A percentile compares a stretch with the other conserved stretches of the same genome.
These are phyloP conservation scores for Collybia sordida DNA, from an alignment of 768 basidiomycete genomes.

Conservation along the genomic window DNA sequence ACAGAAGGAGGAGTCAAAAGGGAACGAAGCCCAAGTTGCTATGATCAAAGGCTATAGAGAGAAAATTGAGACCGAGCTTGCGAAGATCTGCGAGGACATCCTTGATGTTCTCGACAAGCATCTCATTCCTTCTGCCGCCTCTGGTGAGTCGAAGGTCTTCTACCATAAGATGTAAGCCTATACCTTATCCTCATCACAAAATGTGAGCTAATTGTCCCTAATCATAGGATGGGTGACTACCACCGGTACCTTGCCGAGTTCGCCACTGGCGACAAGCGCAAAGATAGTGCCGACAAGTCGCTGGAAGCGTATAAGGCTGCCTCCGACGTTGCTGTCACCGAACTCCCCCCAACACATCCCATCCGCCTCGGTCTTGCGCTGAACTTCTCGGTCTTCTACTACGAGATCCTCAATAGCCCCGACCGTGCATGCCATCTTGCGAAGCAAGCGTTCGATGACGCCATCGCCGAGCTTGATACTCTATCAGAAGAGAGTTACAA, in stretches of 20 bases:
- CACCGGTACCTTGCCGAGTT: constrained; percentile 99
- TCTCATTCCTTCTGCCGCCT: constrained; percentile 94
- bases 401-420: constrained; percentile 98
- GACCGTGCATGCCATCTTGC: constrained; percentile 98
- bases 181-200: constrained; percentile 2
- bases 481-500: constrained; percentile 99
- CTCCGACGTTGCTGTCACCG: constrained; percentile 93
- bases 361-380: constrained; percentile 98
- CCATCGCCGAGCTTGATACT: constrained; percentile 98
- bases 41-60: constrained; percentile 99
- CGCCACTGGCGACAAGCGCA: constrained; percentile 96
- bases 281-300: constrained; percentile 96
- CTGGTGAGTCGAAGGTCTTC: constrained; percentile 98
- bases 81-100: constrained; percentile 98
- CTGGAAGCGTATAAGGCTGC: constrained; percentile 97
- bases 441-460: constrained; percentile 99
- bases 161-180: constrained; percentile 96
- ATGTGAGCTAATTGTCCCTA: constrained; percentile 17
- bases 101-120: constrained; percentile 97
- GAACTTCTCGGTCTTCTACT: constrained; percentile 99
- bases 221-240: constrained; percentile 99
- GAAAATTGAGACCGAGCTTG: constrained; percentile 96
- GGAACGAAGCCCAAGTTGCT: constrained; percentile 91
- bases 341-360: constrained; percentile 94
- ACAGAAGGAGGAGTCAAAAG: constrained; percentile 99